Percentiles rank a stretch among this genome's conserved stretches.
These are phyloP conservation scores for Lipomyces yamanashiensis DNA, from an alignment of 805 yeast genomes.

Conservation along the genomic window DNA sequence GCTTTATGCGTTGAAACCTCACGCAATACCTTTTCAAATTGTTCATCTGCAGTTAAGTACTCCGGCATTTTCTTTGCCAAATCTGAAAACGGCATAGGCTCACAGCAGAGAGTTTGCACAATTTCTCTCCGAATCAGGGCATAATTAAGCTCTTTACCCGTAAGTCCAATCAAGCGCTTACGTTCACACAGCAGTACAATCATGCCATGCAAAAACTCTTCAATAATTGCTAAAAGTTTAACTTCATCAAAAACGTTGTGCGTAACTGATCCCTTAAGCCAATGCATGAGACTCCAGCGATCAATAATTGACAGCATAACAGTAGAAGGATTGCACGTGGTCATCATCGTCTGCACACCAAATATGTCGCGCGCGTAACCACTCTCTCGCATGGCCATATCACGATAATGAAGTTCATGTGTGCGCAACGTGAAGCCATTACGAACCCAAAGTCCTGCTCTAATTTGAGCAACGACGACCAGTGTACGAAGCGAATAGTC, in stretches of 20 bases:
- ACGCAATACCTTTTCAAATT: conserved; percentile 66
- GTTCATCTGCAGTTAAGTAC: conserved; percentile 69
- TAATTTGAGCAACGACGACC: conserved; percentile 80
- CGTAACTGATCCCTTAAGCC: conserved; percentile 56
- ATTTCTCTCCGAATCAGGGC: conserved; percentile 68
- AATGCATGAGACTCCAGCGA: conserved; percentile 69
- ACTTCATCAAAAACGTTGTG: conserved; percentile 47
- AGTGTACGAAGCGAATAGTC: conserved; percentile 80
- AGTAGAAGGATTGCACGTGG: conserved; percentile 59
- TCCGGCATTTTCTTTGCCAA: conserved; percentile 74
- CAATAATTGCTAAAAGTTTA: conserved; percentile 65
- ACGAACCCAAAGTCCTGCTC: conserved; percentile 91
- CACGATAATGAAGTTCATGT: conserved; percentile 79
- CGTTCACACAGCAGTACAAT: conserved; percentile 73
- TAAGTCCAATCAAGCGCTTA: conserved; percentile 56
- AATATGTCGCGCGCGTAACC: conserved; percentile 81
- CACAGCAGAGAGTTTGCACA: conserved; percentile 81
- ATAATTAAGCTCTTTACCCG: conserved; percentile 48
- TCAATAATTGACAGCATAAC: conserved; percentile 62
- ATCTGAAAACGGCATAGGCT: conserved; percentile 71
- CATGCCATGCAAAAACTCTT: conserved; percentile 73
- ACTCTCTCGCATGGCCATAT: conserved; percentile 76
- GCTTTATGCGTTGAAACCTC: conserved; percentile 65
- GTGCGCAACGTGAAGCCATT: conserved; percentile 82
- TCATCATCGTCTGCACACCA: conserved; percentile 65